Evolutionary conservation across 441 rosid species (phyloP), one percentile per base, ranked within the genome.

Genomic region (Melastoma candidum): DNA sequence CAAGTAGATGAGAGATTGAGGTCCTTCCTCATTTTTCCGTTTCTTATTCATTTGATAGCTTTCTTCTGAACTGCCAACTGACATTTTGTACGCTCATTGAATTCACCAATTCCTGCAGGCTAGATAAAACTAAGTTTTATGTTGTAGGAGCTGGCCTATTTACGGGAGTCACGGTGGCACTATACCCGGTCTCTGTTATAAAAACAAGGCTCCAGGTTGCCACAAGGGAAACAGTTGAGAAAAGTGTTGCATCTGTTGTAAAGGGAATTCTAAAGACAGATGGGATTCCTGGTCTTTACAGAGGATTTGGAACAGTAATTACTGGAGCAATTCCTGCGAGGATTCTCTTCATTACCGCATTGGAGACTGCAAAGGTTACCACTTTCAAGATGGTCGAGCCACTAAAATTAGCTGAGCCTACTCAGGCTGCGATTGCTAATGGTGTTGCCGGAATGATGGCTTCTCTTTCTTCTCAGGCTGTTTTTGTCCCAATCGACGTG

Each of bases 131-230:
- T 45, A 82, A 80, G 75, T 93, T 93, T 70, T 93, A 88, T 60
- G 82, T 84, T 41, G 84, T 75, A 32, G 98, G 98, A 65, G 97
- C 98, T 47, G 98, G 97, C 8, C 77, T 93, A 59, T 93, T 93
- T 78, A 88, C 98, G 1, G 98, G 97, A 66, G 68, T 93, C 60
- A 85, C 98, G 0, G 86, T 88, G 51, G 97, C 88, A 50, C 56
- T 92, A 27, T 92, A 88, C 66, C 98, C 97, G 1, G 82, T 88
- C 25, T 85, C 95, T 26, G 92, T 92, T 3, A 72, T 92, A 11
- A 92, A 92, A 70, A 92, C 98, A 12, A 80, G 98, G 70, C 79
- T 88, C 63, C 97, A 88, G 80, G 95, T 92, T 68, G 97, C 95
- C 61, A 67, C 98, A n/a, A 82, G 58, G 75, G 92, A 85, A 12